Percentiles rank a stretch among this genome's conserved stretches.
Conservation (phyloP, 208 protist genomes). For the Acanthamoeba culbertsoni region DNA sequence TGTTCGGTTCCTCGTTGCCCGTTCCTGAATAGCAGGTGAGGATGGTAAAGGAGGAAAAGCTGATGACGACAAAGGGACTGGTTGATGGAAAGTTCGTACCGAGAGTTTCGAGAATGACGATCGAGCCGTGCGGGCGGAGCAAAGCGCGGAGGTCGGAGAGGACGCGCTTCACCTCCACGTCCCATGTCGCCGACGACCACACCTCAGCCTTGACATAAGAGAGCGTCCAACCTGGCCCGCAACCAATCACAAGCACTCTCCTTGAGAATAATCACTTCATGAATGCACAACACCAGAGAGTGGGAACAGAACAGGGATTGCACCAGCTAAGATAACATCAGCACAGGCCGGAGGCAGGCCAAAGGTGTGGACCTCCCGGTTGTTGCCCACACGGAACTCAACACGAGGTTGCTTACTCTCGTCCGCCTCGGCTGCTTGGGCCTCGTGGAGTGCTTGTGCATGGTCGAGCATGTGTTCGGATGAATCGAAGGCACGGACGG, state of each 20-base stretch:
- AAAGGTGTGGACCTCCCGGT: constrained; percentile 22
- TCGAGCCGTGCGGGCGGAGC: background rate
- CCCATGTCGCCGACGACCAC: background rate
- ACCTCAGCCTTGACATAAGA: constrained; percentile 31
- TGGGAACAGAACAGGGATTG: background rate
- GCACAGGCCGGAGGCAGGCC: background rate
- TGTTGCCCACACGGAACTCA: constrained; percentile 8
- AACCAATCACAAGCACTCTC: background rate
- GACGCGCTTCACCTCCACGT: constrained; percentile 15
- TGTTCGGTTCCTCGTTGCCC: constrained; percentile 22
- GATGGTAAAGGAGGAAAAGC: background rate
- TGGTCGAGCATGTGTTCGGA: background rate
- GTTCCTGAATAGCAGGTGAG: background rate
- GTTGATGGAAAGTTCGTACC: background rate
- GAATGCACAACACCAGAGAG: background rate
- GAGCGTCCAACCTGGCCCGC: background rate
- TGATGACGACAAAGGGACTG: background rate
- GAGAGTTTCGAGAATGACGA: constrained; percentile 35
- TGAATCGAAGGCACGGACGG: background rate
- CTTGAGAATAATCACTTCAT: background rate
- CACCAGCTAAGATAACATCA: background rate
- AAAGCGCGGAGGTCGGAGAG: background rate
- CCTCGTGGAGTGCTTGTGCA: background rate
- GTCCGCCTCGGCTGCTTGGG: background rate
- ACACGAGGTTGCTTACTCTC: too few relatives aligned